Conservation (phyloP, 2,329 filamentous ascomycete species). For the Ceratocystiopsis brevicomis region DNA sequence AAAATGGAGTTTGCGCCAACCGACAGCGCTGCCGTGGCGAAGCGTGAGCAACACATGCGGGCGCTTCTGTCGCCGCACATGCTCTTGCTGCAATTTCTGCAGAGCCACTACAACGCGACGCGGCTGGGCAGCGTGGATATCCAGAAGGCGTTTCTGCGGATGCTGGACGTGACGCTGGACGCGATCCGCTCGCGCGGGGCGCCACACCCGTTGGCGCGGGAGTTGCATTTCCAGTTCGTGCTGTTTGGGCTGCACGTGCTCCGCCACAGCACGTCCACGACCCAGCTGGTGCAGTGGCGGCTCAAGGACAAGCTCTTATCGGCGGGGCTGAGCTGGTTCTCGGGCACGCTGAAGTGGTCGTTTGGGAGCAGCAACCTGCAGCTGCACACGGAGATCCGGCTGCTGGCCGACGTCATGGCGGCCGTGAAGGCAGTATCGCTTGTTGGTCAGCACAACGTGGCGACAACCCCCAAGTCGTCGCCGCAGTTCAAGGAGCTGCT, state of each 20-base stretch:
- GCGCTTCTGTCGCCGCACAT: constrained; percentile 75
- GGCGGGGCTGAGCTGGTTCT: constrained; percentile 79
- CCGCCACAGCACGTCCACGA: constrained; percentile 48
- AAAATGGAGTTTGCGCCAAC: constrained; percentile 88
- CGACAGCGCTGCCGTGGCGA: constrained; percentile 55
- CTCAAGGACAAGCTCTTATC: constrained; percentile 80
- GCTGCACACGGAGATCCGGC: constrained; percentile 74
- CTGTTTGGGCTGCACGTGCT: constrained; percentile 67
- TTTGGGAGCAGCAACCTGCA: constrained; percentile 89
- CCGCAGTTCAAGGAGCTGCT: constrained; percentile 66
- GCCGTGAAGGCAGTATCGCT: constrained; percentile 45
- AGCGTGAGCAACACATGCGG: constrained; percentile 60
- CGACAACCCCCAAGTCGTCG: constrained; percentile 40
- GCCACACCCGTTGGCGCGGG: constrained; percentile 71
- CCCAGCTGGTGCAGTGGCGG: constrained; percentile 50
- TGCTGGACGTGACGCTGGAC: constrained; percentile 62
- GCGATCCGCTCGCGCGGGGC: constrained; percentile 46
- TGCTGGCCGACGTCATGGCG: constrained; percentile 55
- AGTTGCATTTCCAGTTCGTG: constrained; percentile 78
- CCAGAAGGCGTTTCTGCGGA: constrained; percentile 61
- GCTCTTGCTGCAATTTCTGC: constrained; percentile 70
- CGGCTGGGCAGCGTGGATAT: constrained; percentile 68
- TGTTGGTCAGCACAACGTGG: constrained; percentile 32
- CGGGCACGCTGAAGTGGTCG: constrained; percentile 67
- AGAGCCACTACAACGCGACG: constrained; percentile 86